Evolutionary conservation across 768 basidiomycete species (phyloP).

Genomic region (Lentinus tigrinus): DNA sequence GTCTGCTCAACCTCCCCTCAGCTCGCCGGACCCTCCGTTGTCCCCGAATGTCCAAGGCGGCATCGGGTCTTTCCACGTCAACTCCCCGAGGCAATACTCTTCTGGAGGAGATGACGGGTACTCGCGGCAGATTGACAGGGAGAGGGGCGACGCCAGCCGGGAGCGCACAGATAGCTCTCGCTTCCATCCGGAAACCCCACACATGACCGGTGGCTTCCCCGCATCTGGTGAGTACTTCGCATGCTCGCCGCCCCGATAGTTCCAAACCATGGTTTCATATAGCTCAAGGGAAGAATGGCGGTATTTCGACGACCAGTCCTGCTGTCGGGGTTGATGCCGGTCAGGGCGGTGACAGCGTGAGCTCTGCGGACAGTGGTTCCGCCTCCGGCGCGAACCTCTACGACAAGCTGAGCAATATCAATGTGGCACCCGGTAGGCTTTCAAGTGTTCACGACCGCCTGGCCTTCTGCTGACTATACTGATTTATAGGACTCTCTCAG

Average conservation of each 20-base stretch:
- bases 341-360: slow-evolving; percentile 1
- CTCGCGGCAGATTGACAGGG: background rate
- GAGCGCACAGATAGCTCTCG: background rate
- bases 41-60: background rate
- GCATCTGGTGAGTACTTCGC: background rate
- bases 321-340: slow-evolving; percentile 9
- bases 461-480: background rate
- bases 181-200: background rate
- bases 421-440: background rate
- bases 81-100: background rate
- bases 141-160: background rate
- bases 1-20: background rate
- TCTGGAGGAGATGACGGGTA: background rate
- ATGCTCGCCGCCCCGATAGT: background rate
- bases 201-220: background rate
- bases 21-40: background rate
- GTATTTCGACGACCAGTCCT: slow-evolving; percentile 3
- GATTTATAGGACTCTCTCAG: background rate
- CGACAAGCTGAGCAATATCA: background rate
- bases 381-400: background rate
- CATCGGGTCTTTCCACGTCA: background rate
- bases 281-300: slow-evolving; percentile 1
- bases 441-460: background rate
- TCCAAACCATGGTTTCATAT: too few relatives aligned
- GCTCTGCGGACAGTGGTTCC: background rate